Conservation (phyloP, 257 asterid genomes). For the Gynochthodes officinalis region DNA sequence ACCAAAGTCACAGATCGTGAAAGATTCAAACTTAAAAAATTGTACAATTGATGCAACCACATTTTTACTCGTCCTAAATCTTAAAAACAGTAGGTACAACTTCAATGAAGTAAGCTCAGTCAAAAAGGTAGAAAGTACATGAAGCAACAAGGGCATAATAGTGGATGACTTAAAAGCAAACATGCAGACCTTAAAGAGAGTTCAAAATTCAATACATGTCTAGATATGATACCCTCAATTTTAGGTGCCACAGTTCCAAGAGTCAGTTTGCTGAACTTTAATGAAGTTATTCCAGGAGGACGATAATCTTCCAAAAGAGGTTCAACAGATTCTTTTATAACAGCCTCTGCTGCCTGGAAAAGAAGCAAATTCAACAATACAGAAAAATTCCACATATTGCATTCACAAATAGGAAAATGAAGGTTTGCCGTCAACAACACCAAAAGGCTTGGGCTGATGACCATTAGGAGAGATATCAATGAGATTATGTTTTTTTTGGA, state of each 20-base stretch:
- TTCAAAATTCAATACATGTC: background rate
- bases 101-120: conserved; percentile 68
- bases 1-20: background rate
- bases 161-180: background rate
- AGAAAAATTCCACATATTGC: background rate
- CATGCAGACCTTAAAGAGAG: background rate
- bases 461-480: background rate
- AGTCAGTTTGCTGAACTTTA: conserved; percentile 88
- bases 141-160: background rate
- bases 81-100: conserved; percentile 70
- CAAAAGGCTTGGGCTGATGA: background rate
- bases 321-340: conserved; percentile 89
- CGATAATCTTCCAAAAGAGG: conserved; percentile 96
- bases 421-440: background rate
- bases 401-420: background rate
- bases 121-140: background rate
- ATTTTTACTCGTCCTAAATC: conserved; percentile 74
- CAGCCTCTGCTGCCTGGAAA: conserved; percentile 93
- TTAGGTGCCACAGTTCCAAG: conserved; percentile 99
- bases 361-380: conserved; percentile 7
- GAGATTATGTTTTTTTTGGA: background rate
- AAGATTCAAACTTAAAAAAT: background rate
- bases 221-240: conserved; percentile 67
- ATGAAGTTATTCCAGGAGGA: conserved; percentile 77
- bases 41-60: conserved; percentile 35